Evolutionary conservation across 148 eudicot species (phyloP).

Genomic region (Salicornia ramosissima): DNA sequence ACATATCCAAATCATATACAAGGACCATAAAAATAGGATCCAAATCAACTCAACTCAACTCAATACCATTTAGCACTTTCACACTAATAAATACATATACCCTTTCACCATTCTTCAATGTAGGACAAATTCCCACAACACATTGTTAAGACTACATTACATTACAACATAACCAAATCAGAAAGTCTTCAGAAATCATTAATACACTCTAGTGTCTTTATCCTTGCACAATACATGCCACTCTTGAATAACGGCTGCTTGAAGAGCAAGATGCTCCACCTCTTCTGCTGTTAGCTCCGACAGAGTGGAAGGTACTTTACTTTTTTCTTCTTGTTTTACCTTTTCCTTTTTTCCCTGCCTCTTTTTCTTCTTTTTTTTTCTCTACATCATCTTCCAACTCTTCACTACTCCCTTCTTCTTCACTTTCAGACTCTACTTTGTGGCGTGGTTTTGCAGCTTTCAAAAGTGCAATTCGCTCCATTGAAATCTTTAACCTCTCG

Average conservation of each 20-base stretch:
- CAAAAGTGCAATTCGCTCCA: slow-evolving; percentile 85
- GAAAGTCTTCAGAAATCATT: slow-evolving; percentile 2
- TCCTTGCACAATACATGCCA: slow-evolving; percentile 88
- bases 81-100: no score
- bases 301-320: slow-evolving; percentile 64
- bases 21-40: no score
- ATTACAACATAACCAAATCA: slow-evolving; percentile 3
- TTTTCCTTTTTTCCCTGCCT: slow-evolving; percentile 33
- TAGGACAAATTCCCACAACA: no score
- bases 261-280: slow-evolving; percentile 92
- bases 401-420: slow-evolving; percentile 21
- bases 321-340: slow-evolving; percentile 36
- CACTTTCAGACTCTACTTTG: slow-evolving; percentile 32
- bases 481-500: slow-evolving; percentile 68
- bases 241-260: slow-evolving; percentile 76
- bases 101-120: no score
- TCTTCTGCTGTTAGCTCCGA: slow-evolving; percentile 76
- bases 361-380: slow-evolving; percentile 23
- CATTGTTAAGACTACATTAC: no score
- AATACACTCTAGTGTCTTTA: slow-evolving; percentile 59
- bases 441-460: slow-evolving; percentile 80
- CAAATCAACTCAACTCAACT: no score
- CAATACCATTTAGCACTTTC: no score
- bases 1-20: no score
- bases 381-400: slow-evolving; percentile 37